Evolutionary conservation across 2,329 filamentous ascomycete genomes (phyloP).

Genomic region (Fusarium mundagurra): DNA sequence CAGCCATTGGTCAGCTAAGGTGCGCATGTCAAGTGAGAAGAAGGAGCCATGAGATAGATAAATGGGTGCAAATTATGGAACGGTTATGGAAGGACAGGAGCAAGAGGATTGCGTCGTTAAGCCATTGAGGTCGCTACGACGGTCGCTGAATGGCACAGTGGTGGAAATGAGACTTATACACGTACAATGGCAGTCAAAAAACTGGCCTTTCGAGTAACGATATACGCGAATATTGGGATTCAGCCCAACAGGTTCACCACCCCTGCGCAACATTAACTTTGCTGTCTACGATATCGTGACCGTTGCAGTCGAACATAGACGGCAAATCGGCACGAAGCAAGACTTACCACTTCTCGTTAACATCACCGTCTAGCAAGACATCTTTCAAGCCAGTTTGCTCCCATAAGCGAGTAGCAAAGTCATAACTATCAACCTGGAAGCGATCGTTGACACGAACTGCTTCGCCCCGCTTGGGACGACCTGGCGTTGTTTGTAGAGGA

Average conservation of each 20-base stretch:
- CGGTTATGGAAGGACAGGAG: background rate
- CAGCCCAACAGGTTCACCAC: conserved; percentile 82
- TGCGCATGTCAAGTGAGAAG: background rate
- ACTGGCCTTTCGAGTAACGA: conserved; percentile 85
- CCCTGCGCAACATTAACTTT: conserved; percentile 65
- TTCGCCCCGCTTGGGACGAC: conserved; percentile 80
- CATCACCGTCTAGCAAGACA: conserved; percentile 56
- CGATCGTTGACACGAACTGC: conserved; percentile 90
- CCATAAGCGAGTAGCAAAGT: conserved; percentile 82
- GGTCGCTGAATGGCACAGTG: background rate
- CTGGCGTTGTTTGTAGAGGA: conserved; percentile 80
- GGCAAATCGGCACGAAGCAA: background rate
- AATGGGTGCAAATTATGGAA: background rate
- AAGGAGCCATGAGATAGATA: background rate
- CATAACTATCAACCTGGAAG: conserved; percentile 80
- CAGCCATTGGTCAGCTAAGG: conserved; percentile 7
- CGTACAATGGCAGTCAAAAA: conserved; percentile 92
- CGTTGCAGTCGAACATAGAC: no score
- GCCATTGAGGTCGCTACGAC: background rate
- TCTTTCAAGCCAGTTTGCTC: conserved; percentile 77
- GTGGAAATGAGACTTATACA: background rate
- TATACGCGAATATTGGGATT: conserved; percentile 92
- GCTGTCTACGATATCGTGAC: background rate
- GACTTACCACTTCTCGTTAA: conserved; percentile 57
- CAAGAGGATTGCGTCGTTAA: background rate